A percentile compares a stretch with the other conserved stretches of the same genome.
These are phyloP conservation scores for Neurospora sp. DNA, from an alignment of 495 filamentous ascomycete genomes.

Conservation along the genomic window DNA sequence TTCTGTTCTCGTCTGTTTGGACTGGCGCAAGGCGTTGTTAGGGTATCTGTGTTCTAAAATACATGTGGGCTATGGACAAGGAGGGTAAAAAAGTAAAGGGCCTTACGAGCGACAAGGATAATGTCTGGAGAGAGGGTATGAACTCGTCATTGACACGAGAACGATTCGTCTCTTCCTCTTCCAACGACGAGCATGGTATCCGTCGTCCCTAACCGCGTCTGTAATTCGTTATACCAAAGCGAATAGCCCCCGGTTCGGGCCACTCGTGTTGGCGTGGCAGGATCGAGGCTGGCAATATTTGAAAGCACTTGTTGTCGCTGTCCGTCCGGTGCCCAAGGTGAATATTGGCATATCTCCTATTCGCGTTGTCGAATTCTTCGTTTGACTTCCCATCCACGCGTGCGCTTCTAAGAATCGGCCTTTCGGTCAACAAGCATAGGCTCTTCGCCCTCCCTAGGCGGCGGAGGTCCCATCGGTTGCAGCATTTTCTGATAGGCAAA, in stretches of 20 bases:
- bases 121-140: neutral
- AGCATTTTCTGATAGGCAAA: constrained; percentile 61
- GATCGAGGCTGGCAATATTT: neutral
- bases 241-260: neutral
- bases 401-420: neutral
- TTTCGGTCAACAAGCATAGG: constrained; percentile 3
- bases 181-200: neutral
- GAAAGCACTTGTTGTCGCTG: neutral
- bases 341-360: neutral
- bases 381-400: neutral
- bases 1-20: neutral
- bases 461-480: constrained; percentile 76
- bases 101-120: neutral
- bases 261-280: neutral
- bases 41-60: neutral
- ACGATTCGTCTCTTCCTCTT: neutral
- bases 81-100: neutral
- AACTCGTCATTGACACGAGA: neutral
- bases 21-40: neutral
- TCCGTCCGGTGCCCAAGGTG: neutral
- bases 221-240: neutral
- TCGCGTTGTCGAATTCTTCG: neutral
- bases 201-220: neutral
- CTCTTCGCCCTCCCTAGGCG: constrained; percentile 48
- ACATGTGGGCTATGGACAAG: neutral